Evolutionary conservation across 1,139 yeast genomes (phyloP), one percentile per base, ranked within the genome.

Genomic region (Taiozyma sp.): DNA sequence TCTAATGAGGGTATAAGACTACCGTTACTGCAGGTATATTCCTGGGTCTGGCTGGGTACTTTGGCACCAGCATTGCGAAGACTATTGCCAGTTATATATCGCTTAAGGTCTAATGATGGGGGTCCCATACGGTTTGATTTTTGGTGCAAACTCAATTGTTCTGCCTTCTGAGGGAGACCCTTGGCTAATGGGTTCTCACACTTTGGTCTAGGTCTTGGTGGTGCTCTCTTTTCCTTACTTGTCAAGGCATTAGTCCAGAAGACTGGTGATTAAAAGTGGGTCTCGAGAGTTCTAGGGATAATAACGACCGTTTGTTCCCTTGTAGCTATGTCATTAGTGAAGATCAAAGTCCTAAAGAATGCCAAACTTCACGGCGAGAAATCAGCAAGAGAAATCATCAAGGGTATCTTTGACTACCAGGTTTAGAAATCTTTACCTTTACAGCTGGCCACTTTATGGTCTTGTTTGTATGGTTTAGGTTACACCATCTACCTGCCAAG

Each of bases 171-270:
- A 70, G 81, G 56, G 81, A 19, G 19, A 19, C 19, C 86, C n/a
- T 64, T 80, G 8, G 84, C 87, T 0, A 74, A 79, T 70, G 89
- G 88, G 0, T 64, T 83, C 19, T 69, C 78, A n/a, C 81, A 81
- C 39, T 63, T 78, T 14, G 90, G 90, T 3, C 73, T 85, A 10
- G 90, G 90, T 12, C 56, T 79, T 12, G 90, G 89, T n/a, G 90
- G 89, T 34, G 71, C 83, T 40, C 68, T 79, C 1, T 81, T 79
- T 58, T 73, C 83, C 3, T 66, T 81, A 44, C 72, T 76, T 27
- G 67, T 79, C 34, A 76, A 80, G 57, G 70, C 71, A 30, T 63
- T 83, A 24, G 71, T 83, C 45, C 65, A 72, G 24, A 61, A 59
- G 10, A 73, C 79, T 1, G 80, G 81, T 10, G 68, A 77, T 55